A percentile compares a stretch with the other conserved stretches of the same genome.
Conservation (phyloP, 163 green algal genomes). For the Chlamydomonas reinhardtii region DNA sequence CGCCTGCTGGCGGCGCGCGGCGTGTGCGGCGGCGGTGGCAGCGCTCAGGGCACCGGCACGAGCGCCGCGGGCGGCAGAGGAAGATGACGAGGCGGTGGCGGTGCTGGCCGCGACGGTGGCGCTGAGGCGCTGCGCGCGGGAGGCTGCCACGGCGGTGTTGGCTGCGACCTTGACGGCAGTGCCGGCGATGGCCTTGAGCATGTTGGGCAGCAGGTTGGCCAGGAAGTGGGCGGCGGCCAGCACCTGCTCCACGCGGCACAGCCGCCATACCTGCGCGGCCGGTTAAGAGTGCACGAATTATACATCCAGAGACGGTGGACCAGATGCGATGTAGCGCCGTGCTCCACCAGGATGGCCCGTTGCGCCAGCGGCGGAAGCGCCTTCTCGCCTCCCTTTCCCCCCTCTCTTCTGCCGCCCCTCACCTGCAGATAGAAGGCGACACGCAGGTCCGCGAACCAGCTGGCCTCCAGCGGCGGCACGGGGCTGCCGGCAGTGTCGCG, state of each 20-base stretch:
- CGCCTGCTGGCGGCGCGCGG: background rate
- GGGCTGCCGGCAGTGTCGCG: conserved; percentile 15
- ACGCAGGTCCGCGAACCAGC: conserved; percentile 19
- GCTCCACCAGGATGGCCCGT: too few species aligned
- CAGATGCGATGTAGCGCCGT: too few species aligned
- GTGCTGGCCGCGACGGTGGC: background rate
- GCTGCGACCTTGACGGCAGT: background rate
- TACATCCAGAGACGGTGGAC: too few species aligned
- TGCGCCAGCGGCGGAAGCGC: too few species aligned
- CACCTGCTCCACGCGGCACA: background rate
- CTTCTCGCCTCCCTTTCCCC: too few species aligned
- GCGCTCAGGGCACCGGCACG: background rate
- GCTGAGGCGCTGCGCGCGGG: background rate
- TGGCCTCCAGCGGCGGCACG: conserved; percentile 18
- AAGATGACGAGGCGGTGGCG: too few species aligned
- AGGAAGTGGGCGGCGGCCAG: conserved; percentile 20
- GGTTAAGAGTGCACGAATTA: background rate
- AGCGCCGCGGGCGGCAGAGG: background rate
- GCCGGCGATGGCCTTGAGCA: background rate
- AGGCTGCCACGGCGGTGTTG: background rate
- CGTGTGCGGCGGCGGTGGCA: too few species aligned
- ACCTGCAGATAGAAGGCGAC: conserved; percentile 38
- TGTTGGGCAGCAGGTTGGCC: conserved; percentile 43
- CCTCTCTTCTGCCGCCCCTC: background rate
- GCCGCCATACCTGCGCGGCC: background rate